Percentiles rank a stretch among this genome's conserved stretches.
phyloP scores from a whole-genome alignment of 345 rosid genomes.

The Rhizophora apiculata region DNA sequence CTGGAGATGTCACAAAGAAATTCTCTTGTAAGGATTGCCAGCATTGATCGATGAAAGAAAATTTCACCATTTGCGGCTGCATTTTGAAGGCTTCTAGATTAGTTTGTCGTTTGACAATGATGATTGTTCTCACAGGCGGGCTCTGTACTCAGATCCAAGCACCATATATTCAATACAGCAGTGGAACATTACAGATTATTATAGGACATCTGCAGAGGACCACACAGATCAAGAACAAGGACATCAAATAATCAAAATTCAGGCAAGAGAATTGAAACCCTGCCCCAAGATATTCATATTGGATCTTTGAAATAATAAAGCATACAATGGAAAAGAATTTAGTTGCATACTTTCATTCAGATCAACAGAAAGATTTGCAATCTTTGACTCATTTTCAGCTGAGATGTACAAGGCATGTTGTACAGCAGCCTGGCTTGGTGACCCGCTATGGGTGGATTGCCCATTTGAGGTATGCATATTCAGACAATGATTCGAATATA shows the following conservation, averaged over 20 bases:
- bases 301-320: background rate
- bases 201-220: conserved; percentile 28
- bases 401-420: background rate
- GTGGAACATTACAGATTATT: conserved; percentile 6
- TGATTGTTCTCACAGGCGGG: background rate
- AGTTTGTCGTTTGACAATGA: conserved; percentile 3
- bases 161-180: conserved; percentile 2
- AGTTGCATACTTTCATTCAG: conserved; percentile 50
- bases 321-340: background rate
- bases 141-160: background rate
- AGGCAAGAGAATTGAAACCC: background rate
- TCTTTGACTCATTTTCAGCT: conserved; percentile 6
- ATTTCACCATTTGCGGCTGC: background rate
- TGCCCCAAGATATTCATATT: background rate
- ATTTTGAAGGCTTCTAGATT: conserved; percentile 12
- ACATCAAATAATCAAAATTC: background rate
- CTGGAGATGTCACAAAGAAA: conserved; percentile 2
- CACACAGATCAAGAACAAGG: background rate
- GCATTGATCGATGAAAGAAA: background rate
- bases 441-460: conserved; percentile 39
- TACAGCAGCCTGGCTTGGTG: conserved; percentile 43
- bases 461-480: conserved; percentile 43
- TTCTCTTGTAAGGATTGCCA: conserved; percentile 10
- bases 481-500: conserved; percentile 49
- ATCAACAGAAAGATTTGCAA: conserved; percentile 50